Evolutionary conservation across 148 eudicot species (phyloP), one percentile per base, ranked within the genome.

Genomic region (Cornus suecica): DNA sequence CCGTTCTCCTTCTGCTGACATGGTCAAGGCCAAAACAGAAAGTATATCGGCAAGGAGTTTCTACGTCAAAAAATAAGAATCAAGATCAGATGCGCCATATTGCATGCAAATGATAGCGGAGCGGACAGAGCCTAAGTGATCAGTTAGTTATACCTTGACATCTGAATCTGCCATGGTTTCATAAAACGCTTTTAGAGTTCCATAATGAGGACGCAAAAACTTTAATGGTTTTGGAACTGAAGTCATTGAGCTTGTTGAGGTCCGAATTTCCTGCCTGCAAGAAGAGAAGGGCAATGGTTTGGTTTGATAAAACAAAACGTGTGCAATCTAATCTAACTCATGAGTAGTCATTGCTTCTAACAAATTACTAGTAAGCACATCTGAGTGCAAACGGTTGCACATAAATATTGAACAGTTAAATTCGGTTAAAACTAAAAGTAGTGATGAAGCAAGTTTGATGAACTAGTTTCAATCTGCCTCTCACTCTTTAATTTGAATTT

Each of bases 1-100:
- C 92, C 97, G 77, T 77, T 95, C 98, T 71, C 94, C 99, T 85
- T 95, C 97, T 41, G 90, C 93, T 15, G 99, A 88, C 99, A 95
- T 91, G 64, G 97, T 95, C 86, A 95, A 84, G 10, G 99, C 99
- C 91, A 95, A 78, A 52, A 93, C 97, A 2, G 99, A 95, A 26
- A 95, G 97, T 64, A 95, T 88, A 83, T 95, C 99, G 5, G 99
- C 97, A 65, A 95, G 81, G 60, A 93, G 75, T 90, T 85, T 88
- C 99, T 95, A 89, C 79, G 68, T 27, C 51, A 64, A 66, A 64
- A 66, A 70, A 68, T 66, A 42, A 23, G 63, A 37, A 45, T 68
- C 23, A 24, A 65, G 31, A 26, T 52, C 51, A 27, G 68, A 66
- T 1, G 72, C 23, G 14, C 25, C 28, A 37, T 56, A 30, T n/a